Percentiles rank a stretch among this genome's conserved stretches.
phyloP scores from a whole-genome alignment of 2,329 filamentous ascomycete species.

The Stylonectria norvegica region DNA sequence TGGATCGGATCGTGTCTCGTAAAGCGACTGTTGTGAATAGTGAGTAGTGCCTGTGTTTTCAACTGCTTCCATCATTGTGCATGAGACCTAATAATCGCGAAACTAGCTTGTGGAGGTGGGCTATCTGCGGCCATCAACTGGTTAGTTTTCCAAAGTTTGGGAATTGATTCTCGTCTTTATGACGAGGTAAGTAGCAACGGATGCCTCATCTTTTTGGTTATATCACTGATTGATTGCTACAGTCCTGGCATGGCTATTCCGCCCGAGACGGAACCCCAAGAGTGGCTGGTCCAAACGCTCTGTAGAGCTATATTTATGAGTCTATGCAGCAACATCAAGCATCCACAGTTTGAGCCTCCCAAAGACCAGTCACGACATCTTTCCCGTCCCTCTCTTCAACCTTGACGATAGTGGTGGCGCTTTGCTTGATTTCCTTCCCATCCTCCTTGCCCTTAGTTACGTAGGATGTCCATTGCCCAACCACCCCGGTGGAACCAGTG shows the following conservation, averaged over 20 bases:
- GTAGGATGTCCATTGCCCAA: background rate
- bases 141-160: background rate
- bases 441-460: background rate
- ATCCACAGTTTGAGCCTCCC: background rate
- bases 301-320: background rate
- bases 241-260: background rate
- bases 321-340: background rate
- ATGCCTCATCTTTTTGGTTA: background rate
- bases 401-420: background rate
- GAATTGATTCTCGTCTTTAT: background rate
- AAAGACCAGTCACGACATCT: background rate
- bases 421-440: background rate
- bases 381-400: background rate
- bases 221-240: background rate
- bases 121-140: background rate
- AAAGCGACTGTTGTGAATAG: background rate
- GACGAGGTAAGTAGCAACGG: background rate
- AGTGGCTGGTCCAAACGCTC: background rate
- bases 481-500: background rate
- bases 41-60: background rate
- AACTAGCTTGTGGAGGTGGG: background rate
- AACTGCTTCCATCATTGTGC: background rate
- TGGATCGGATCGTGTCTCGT: background rate
- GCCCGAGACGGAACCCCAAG: background rate
- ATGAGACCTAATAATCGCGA: background rate